Conservation (phyloP, 192 early-diverging fungal species). For the Kickxella alabastrina region DNA sequence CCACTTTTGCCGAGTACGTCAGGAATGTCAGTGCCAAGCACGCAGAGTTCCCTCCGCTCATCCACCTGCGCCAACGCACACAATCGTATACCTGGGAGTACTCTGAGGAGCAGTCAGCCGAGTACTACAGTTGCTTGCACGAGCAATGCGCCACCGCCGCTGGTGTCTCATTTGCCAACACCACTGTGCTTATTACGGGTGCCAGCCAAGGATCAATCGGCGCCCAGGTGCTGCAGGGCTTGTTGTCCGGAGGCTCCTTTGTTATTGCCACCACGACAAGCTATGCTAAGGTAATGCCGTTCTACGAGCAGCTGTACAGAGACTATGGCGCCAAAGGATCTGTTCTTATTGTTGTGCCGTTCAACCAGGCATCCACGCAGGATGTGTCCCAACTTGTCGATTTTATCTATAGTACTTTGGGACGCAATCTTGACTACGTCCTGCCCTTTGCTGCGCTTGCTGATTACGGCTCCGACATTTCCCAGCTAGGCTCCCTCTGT, state of each 20-base stretch:
- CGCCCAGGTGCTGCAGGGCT: constrained; percentile 72
- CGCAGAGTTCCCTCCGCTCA: constrained; percentile 10
- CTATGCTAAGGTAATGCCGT: constrained; percentile 70
- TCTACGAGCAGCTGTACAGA: constrained; percentile 84
- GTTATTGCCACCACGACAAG: constrained; percentile 85
- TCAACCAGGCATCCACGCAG: constrained; percentile 83
- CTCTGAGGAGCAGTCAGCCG: constrained; percentile 1
- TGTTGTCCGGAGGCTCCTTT: constrained; percentile 63
- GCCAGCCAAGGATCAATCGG: constrained; percentile 89
- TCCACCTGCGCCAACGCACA: constrained; percentile 29
- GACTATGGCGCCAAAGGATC: constrained; percentile 79
- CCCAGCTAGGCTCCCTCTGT: constrained; percentile 70
- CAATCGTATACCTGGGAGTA: constrained; percentile 24
- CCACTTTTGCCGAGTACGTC: constrained; percentile 84
- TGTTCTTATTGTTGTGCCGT: constrained; percentile 86
- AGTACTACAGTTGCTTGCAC: constrained; percentile 55
- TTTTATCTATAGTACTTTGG: constrained; percentile 76
- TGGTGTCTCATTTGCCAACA: constrained; percentile 76
- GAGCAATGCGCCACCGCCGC: constrained; percentile 64
- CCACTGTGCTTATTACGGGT: constrained; percentile 82
- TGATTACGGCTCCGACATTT: constrained; percentile 80
- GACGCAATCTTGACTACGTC: constrained; percentile 88
- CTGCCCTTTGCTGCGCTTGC: constrained; percentile 92
- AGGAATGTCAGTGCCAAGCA: constrained; percentile 60
- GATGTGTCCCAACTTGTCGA: constrained; percentile 71